Percentiles rank a stretch among this genome's conserved stretches.
Evolutionary conservation across 1,284 basidiomycete genomes (phyloP).

Genomic region (Irpex rosettiformis): DNA sequence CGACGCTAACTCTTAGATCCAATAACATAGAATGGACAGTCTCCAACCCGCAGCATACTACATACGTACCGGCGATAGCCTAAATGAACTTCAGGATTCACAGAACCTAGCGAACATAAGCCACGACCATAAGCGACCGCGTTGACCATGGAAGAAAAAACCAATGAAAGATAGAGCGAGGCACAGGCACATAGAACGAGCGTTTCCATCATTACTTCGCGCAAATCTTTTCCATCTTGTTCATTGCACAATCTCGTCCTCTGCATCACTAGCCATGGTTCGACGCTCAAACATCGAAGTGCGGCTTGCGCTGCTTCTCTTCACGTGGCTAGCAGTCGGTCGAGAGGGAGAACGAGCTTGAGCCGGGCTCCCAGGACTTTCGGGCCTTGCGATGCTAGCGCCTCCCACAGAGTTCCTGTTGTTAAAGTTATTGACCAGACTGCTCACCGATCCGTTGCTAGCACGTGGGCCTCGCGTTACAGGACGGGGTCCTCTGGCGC

Average conservation of each 20-base stretch:
- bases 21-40: neutral
- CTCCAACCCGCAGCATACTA: neutral
- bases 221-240: neutral
- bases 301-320: slow-evolving; percentile 38
- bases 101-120: neutral
- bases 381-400: slow-evolving; percentile 9
- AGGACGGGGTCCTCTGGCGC: slow-evolving; percentile 48
- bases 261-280: slow-evolving; percentile 78
- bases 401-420: slow-evolving; percentile 32
- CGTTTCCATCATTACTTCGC: neutral
- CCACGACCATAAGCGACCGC: neutral
- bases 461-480: slow-evolving; percentile 46
- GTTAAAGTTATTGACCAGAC: slow-evolving; percentile 54
- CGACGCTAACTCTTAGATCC: neutral
- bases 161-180: neutral
- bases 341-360: slow-evolving; percentile 22
- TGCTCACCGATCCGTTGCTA: slow-evolving; percentile 45
- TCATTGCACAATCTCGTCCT: slow-evolving; percentile 58
- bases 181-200: neutral
- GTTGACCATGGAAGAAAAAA: neutral
- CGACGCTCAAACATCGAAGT: slow-evolving; percentile 62
- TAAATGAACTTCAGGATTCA: neutral
- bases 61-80: neutral
- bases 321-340: slow-evolving; percentile 26
- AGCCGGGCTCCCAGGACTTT: slow-evolving; percentile 15